A percentile compares a stretch with the other conserved stretches of the same genome.
phyloP scores from a whole-genome alignment of 495 filamentous ascomycete genomes.

The Cercophora scortea region DNA sequence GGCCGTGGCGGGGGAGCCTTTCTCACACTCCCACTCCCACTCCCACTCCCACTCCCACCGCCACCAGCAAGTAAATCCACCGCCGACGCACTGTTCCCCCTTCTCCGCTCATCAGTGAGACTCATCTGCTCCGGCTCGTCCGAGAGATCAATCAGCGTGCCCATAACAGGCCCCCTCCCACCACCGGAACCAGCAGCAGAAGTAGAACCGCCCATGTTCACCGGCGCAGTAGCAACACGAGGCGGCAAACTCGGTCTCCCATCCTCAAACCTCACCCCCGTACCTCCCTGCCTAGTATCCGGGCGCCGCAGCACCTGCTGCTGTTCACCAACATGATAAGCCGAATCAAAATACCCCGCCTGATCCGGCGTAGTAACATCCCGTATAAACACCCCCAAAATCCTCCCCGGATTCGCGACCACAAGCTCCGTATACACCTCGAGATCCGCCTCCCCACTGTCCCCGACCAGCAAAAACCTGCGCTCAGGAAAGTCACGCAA shows the following conservation, averaged over 20 bases:
- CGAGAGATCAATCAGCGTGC: slow-evolving; percentile 57
- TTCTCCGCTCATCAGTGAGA: slow-evolving; percentile 23
- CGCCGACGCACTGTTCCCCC: slow-evolving; percentile 23
- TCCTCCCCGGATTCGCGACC: slow-evolving; percentile 68
- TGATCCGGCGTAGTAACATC: slow-evolving; percentile 77
- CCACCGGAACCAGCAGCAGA: too few relatives aligned
- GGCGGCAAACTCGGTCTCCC: slow-evolving; percentile 27
- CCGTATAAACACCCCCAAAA: slow-evolving; percentile 80
- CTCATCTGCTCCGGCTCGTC: slow-evolving; percentile 38
- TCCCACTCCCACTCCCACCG: background rate
- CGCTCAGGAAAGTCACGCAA: slow-evolving; percentile 83
- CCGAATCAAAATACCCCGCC: slow-evolving; percentile 67
- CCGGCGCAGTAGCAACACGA: slow-evolving; percentile 19
- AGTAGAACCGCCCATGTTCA: background rate
- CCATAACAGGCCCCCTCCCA: slow-evolving; percentile 40
- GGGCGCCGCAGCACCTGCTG: too few relatives aligned
- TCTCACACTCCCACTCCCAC: background rate
- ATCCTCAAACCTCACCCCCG: slow-evolving; percentile 6
- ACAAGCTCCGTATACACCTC: slow-evolving; percentile 97
- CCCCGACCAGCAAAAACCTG: slow-evolving; percentile 85
- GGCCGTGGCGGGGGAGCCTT: slow-evolving; percentile 53
- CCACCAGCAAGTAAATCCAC: slow-evolving; percentile 21
- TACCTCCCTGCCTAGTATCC: slow-evolving; percentile 16
- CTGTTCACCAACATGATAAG: slow-evolving; percentile 30
- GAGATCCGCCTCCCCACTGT: slow-evolving; percentile 92